These are phyloP conservation scores for Aegle marmelos DNA, from an alignment of 345 rosid species.

Conservation along the genomic window DNA sequence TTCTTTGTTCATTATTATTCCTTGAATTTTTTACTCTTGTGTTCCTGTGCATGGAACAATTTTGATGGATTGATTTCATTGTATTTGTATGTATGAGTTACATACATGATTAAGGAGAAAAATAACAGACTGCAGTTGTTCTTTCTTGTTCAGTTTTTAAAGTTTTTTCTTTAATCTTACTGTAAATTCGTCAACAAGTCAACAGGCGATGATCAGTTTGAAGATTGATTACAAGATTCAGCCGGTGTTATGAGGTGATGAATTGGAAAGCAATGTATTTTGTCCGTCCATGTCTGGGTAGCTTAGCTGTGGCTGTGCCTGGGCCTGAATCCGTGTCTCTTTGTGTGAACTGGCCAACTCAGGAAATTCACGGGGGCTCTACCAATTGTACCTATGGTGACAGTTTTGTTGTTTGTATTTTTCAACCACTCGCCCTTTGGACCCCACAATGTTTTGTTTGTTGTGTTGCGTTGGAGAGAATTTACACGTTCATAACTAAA, in stretches of 20 bases:
- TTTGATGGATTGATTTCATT: constrained; percentile 34
- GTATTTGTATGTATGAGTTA: constrained; percentile 26
- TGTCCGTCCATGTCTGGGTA: background rate
- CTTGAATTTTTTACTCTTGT: constrained; percentile 2
- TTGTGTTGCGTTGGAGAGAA: background rate
- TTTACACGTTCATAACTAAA: background rate
- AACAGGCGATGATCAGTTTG: background rate
- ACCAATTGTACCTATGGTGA: background rate
- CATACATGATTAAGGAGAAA: background rate
- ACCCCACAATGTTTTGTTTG: background rate
- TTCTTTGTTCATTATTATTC: background rate
- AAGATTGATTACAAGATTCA: background rate
- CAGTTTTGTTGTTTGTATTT: background rate
- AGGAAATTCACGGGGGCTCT: constrained; percentile 7
- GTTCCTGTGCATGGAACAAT: constrained; percentile 33
- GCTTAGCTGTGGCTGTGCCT: too few species aligned
- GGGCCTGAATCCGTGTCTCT: too few species aligned
- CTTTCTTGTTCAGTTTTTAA: background rate
- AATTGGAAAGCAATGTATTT: background rate
- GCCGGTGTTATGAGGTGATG: background rate
- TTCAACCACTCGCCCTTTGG: background rate
- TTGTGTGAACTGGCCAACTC: background rate
- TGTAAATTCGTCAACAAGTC: background rate
- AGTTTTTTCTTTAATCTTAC: background rate
- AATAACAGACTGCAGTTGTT: constrained; percentile 23